Base-by-base conservation (phyloP, 192 early-diverging fungal genomes). In the Coemansia erecta region DNA sequence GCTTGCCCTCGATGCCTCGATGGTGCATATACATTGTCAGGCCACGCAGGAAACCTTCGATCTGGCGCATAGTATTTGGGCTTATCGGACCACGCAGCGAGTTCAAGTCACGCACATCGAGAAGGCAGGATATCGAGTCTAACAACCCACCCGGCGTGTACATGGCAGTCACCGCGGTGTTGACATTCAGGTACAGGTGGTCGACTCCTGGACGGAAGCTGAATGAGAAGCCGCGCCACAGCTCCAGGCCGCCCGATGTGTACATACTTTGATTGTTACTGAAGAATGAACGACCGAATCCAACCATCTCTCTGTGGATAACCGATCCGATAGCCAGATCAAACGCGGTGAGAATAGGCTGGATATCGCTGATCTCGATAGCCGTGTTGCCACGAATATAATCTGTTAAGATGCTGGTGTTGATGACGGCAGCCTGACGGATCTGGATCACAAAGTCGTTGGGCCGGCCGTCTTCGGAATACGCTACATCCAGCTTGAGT, bases 161-260 rank as follows among this genome's bases (percentile, higher is more conserved):
- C 64, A 89, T 89, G 18, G 84, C 85, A 8, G 86, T 89, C 10
- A 89, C 83, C 2, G 81, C 82, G 0, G 89, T 82, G 68, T 92
- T 90, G 42, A 88, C 60, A 56, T 91, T 91, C 10, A 91, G 83
- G 73, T 85, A 82, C 68, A 91, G 84, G 44, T 72, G 76, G 68
- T 90, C 90, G n/a, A 64, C 28, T 24, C 89, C 81, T 7, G 94
- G 92, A 9, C 90, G 82, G 31, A 94, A 84, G 28, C 89, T 91
- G 53, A 95, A 92, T 60, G 93, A 94, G 68, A 90, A 93, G 14
- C 96, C 96, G 65, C 88, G 87, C 94, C 94, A 95, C 6, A 94
- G 85, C 81, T 95, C 91, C 22, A 88, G 83, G 14, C 94, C 93
- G 47, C 92, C 89, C 5, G 66, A 73, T 0, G 85, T 81, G 28